Percentiles rank a stretch among this genome's conserved stretches.
Conservation (phyloP, 2,329 filamentous ascomycete species). For the Fusarium graminum region DNA sequence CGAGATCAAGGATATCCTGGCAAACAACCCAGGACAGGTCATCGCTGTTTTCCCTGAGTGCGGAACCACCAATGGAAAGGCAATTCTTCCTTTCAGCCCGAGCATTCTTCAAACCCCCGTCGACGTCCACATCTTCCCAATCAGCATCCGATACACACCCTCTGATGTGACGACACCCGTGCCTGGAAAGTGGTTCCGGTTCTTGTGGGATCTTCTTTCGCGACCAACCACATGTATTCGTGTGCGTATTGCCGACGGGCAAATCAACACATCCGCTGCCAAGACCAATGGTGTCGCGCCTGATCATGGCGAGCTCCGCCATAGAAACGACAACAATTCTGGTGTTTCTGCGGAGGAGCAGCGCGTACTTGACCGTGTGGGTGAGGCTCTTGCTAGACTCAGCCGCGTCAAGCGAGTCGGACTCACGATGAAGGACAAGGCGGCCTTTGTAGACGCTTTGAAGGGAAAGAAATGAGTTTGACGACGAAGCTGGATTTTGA, state of each 20-base stretch:
- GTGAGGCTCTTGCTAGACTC: constrained; percentile 86
- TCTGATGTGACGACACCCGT: constrained; percentile 92
- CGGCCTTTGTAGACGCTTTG: constrained; percentile 81
- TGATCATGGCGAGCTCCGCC: constrained; percentile 47
- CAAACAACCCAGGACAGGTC: constrained; percentile 77
- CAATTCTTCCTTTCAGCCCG: constrained; percentile 85
- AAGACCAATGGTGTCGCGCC: constrained; percentile 54
- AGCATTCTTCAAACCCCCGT: constrained; percentile 77
- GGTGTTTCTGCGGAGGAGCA: constrained; percentile 70
- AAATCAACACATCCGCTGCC: constrained; percentile 65
- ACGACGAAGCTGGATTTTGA: not conserved
- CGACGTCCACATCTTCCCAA: constrained; percentile 84
- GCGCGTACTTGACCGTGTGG: constrained; percentile 80
- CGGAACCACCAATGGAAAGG: constrained; percentile 93
- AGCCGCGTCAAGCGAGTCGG: constrained; percentile 91
- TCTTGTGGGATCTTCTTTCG: constrained; percentile 88
- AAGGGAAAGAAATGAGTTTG: constrained; percentile 53
- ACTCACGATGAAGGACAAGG: constrained; percentile 85
- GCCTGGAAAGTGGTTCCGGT: constrained; percentile 77
- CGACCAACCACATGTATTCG: constrained; percentile 90
- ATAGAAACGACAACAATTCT: constrained; percentile 50
- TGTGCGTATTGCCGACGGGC: constrained; percentile 86
- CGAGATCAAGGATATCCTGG: constrained; percentile 72
- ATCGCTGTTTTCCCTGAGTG: constrained; percentile 94
- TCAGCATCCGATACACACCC: constrained; percentile 90